These are phyloP conservation scores for Neoboletus magnificus DNA, from an alignment of 768 basidiomycete genomes.

Conservation along the genomic window DNA sequence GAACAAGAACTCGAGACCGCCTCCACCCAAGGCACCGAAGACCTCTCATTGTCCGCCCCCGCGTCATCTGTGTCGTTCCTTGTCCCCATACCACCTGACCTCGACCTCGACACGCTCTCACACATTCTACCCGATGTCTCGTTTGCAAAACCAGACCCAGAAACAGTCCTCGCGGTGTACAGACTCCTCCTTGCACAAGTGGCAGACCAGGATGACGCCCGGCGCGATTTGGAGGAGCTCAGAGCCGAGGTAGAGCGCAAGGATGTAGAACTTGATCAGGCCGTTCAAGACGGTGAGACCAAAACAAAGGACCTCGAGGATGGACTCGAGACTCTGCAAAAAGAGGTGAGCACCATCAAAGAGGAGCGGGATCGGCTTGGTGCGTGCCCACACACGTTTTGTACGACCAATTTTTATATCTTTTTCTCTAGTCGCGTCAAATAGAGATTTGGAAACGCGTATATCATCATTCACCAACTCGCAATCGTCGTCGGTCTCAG, in stretches of 20 bases:
- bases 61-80: constrained; percentile 13
- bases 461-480: constrained; percentile 55
- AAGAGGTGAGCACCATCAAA: constrained; percentile 55
- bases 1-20: constrained; percentile 34
- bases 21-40: constrained; percentile 36
- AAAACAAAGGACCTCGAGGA: constrained; percentile 54
- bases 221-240: constrained; percentile 66
- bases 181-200: constrained; percentile 57
- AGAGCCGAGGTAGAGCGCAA: constrained; percentile 66
- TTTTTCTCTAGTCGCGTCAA: constrained; percentile 39
- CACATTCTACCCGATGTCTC: constrained; percentile 59
- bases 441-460: constrained; percentile 49
- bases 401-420: constrained; percentile 8
- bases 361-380: constrained; percentile 66
- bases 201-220: constrained; percentile 49
- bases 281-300: constrained; percentile 73
- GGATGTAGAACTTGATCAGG: constrained; percentile 83
- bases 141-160: constrained; percentile 53
- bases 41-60: constrained; percentile 24
- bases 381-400: constrained; percentile 34
- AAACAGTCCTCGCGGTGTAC: constrained; percentile 62
- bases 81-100: constrained; percentile 59
- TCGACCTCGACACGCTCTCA: constrained; percentile 60
- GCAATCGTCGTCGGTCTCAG: constrained; percentile 59
- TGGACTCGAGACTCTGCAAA: constrained; percentile 48